Evolutionary conservation across 2,329 filamentous ascomycete genomes (phyloP), one percentile per base, ranked within the genome.

Genomic region (Sphaceloma murrayae): DNA sequence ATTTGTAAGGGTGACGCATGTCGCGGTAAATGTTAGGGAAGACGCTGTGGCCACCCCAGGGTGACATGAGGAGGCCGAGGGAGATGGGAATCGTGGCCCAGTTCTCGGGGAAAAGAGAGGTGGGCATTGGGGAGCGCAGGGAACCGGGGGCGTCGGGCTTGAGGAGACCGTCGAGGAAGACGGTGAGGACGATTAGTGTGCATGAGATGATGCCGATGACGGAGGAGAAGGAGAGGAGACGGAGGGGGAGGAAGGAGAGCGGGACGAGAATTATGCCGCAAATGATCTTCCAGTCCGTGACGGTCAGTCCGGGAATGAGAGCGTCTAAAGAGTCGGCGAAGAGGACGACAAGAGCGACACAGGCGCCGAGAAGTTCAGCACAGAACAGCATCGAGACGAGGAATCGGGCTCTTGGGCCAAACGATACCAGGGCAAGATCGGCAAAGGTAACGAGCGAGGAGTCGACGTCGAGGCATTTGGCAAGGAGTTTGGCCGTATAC

Each of bases 191-290:
- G 62, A 96, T 95, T 56, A 80, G 80, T 52, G 94, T 81, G 53
- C 85, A 94, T 46, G 78, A 88, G 53, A 95, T 69, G 43, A 98
- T 94, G n/a, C 89, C 89, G 49, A 96, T 68, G 46, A 96, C 79
- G 59, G 86, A 94, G 18, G 86, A 94, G 56, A 94, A 86, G 54
- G 86, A 94, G 49, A 98, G 67, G 45, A 88, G 68, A 24, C 85
- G 77, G 48, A 96, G 66, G 1, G 91, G 89, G 24, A 93, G 66
- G 59, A 94, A 93, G 57, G 83, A 86, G 43, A 96, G 69, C 9
- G 87, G 84, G 47, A 93, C 68, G 52, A 96, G 68, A 45, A 94
- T 68, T 13, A 85, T 48, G 11, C 85, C 81, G 60, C 87, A 93
- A 21, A 94, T 62, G 22, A 89, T 68, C 65, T 96, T 96, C 88